Evolutionary conservation across 2,329 filamentous ascomycete species (phyloP).

Genomic region (Huntiella decipiens): DNA sequence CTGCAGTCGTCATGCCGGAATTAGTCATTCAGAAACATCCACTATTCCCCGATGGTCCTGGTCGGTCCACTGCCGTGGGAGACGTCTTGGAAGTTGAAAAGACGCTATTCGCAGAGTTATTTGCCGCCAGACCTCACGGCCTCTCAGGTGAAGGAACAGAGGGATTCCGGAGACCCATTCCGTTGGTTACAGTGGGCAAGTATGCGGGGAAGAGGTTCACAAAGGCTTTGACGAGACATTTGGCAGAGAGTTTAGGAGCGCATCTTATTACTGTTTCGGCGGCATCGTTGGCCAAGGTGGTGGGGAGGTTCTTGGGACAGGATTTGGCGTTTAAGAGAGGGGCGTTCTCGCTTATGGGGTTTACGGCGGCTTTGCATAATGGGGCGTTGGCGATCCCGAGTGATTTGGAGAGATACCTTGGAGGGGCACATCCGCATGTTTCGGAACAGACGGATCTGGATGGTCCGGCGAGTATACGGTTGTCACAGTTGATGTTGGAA

Average conservation of each 20-base stretch:
- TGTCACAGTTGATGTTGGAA: slow-evolving; percentile 9
- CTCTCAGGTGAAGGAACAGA: background rate
- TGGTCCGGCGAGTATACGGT: slow-evolving; percentile 14
- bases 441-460: slow-evolving; percentile 16
- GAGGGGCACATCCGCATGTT: slow-evolving; percentile 12
- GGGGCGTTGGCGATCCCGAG: slow-evolving; percentile 25
- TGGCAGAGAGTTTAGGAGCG: slow-evolving; percentile 41
- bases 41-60: slow-evolving; percentile 11
- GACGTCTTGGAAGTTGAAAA: slow-evolving; percentile 12
- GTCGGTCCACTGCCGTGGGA: slow-evolving; percentile 7
- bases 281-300: slow-evolving; percentile 48
- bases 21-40: slow-evolving; percentile 11
- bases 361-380: slow-evolving; percentile 34
- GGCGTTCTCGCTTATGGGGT: slow-evolving; percentile 34
- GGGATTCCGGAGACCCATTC: slow-evolving; percentile 20
- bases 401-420: slow-evolving; percentile 15
- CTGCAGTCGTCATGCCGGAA: slow-evolving; percentile 16
- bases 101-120: slow-evolving; percentile 11
- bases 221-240: slow-evolving; percentile 37
- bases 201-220: slow-evolving; percentile 22
- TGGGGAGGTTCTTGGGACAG: slow-evolving; percentile 51
- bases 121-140: slow-evolving; percentile 7
- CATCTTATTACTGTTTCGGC: slow-evolving; percentile 52
- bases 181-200: slow-evolving; percentile 21
- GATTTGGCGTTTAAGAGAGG: slow-evolving; percentile 29